Percentiles rank a stretch among this genome's conserved stretches.
Evolutionary conservation across 306 rosid genomes (phyloP).

Genomic region (Inga laurina): DNA sequence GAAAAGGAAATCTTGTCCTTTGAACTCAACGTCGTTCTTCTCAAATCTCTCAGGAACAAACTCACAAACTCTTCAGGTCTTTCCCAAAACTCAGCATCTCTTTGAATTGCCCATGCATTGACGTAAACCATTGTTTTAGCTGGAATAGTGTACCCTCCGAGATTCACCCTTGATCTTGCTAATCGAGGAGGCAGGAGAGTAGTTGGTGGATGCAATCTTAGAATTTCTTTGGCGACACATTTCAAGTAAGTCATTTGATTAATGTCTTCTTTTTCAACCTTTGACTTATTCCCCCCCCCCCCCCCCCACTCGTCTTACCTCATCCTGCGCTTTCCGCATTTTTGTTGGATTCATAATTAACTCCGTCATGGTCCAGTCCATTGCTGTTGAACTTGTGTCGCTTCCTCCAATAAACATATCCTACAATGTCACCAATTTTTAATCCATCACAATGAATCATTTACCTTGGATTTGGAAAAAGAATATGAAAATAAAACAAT

Average conservation of each 20-base stretch:
- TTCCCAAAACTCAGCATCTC: conserved; percentile 36
- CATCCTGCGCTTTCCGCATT: conserved; percentile 64
- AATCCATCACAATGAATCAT: background rate
- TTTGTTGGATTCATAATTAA: conserved; percentile 39
- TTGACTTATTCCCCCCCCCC: conserved; percentile 38
- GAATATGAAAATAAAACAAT: no score
- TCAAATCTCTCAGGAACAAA: conserved; percentile 40
- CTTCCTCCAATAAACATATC: conserved; percentile 58
- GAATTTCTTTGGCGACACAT: conserved; percentile 47
- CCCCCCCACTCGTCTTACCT: conserved; percentile 51
- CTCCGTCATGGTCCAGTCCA: conserved; percentile 61
- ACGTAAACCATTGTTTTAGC: conserved; percentile 34
- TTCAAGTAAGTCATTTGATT: conserved; percentile 53
- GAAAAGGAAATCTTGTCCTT: conserved; percentile 1
- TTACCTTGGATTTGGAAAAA: no score
- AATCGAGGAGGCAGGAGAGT: conserved; percentile 41
- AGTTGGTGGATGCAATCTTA: conserved; percentile 52
- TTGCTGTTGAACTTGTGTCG: conserved; percentile 32
- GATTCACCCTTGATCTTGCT: conserved; percentile 20
- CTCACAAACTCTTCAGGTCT: conserved; percentile 30
- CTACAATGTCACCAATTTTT: conserved; percentile 20
- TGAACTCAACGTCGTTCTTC: background rate
- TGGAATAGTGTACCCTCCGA: conserved; percentile 47
- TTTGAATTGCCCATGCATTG: conserved; percentile 52
- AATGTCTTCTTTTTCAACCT: conserved; percentile 40